Evolutionary conservation across 768 basidiomycete genomes (phyloP).

Genomic region (Mycena crocata): DNA sequence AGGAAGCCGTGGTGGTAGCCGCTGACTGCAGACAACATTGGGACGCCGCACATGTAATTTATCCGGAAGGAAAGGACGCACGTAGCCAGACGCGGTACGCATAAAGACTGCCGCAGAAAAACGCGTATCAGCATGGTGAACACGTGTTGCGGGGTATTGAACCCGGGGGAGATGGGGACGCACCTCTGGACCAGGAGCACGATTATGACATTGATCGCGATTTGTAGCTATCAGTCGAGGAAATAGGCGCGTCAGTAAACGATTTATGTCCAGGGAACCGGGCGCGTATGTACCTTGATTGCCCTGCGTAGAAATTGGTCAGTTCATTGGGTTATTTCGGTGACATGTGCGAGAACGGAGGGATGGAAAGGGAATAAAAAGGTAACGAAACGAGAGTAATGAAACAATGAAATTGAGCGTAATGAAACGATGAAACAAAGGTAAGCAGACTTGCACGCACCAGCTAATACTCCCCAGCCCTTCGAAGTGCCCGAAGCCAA

Average conservation of each 20-base stretch:
- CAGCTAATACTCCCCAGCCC: slow-evolving; percentile 44
- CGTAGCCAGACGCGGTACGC: slow-evolving; percentile 60
- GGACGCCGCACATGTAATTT: background rate
- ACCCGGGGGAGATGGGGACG: slow-evolving; percentile 24
- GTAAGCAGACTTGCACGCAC: slow-evolving; percentile 28
- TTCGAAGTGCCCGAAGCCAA: slow-evolving; percentile 46
- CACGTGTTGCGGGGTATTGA: background rate
- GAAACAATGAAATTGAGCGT: too few species aligned
- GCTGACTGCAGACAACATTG: slow-evolving; percentile 38
- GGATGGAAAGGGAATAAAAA: too few species aligned
- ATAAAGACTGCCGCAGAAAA: too few species aligned
- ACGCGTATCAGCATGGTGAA: too few species aligned
- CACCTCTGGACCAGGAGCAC: slow-evolving; percentile 58
- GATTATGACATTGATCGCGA: slow-evolving; percentile 56
- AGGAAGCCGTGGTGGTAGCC: slow-evolving; percentile 51
- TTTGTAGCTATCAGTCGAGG: slow-evolving; percentile 48
- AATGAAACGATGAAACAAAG: background rate
- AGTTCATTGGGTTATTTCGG: background rate
- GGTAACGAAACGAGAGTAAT: too few species aligned
- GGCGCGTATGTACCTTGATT: slow-evolving; percentile 40
- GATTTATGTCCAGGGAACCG: background rate
- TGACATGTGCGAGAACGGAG: background rate
- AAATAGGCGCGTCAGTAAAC: background rate
- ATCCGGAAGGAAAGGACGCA: slow-evolving; percentile 42
- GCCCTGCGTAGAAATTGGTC: slow-evolving; percentile 40